Conservation (phyloP, 345 rosid species). For the Salix purpurea region DNA sequence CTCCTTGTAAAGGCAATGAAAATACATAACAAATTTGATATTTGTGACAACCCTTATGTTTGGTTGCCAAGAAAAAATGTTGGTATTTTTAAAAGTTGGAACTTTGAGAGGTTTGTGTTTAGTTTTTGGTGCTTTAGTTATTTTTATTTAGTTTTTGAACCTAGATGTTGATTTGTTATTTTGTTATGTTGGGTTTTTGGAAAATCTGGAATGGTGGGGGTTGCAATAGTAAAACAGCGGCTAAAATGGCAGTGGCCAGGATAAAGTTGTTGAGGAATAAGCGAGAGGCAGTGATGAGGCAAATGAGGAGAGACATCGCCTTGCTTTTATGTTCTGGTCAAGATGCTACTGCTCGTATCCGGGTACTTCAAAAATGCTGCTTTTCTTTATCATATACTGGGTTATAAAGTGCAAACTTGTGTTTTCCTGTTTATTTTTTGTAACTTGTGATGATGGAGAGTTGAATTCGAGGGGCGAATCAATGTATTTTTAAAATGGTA, state of each 20-base stretch:
- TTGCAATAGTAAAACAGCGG: slow-evolving; percentile 72
- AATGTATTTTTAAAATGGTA: not conserved
- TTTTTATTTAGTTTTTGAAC: not conserved
- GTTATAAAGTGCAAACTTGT: no score
- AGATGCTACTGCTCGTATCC: slow-evolving; percentile 88
- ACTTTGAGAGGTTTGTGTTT: not conserved
- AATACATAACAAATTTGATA: no score
- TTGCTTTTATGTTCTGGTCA: slow-evolving; percentile 84
- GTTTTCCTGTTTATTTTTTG: no score
- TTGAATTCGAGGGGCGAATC: not conserved
- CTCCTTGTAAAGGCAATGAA: no score
- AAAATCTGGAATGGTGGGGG: not conserved
- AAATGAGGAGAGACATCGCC: slow-evolving; percentile 90
- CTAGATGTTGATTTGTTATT: not conserved
- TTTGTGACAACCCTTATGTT: not conserved
- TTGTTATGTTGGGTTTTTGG: not conserved
- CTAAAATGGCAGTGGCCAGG: slow-evolving; percentile 95
- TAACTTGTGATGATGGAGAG: not conserved
- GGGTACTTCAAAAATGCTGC: slow-evolving; percentile 37
- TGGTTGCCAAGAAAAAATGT: not conserved
- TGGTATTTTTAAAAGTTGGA: no score
- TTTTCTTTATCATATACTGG: no score
- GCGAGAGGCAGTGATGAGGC: slow-evolving; percentile 79
- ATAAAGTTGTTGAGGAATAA: slow-evolving; percentile 87
- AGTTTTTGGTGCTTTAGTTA: no score